Evolutionary conservation across 208 protist species (phyloP), one percentile per base, ranked within the genome.

Genomic region (Leishmania tarentolae): DNA sequence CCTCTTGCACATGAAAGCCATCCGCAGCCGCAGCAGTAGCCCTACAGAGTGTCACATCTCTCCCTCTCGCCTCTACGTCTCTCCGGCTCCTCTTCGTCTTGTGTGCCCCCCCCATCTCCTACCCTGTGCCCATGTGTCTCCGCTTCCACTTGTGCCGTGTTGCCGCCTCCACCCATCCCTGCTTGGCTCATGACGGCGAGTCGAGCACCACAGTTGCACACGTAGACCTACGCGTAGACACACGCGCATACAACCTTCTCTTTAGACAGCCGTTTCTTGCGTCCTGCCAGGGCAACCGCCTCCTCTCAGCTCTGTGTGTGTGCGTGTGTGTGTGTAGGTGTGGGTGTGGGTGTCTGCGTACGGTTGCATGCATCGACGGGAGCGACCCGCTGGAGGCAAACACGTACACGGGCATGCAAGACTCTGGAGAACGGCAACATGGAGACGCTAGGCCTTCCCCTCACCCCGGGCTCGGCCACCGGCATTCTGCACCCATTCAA

Each of bases 401-500:
- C 24, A 19, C 50, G 35, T 61, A 76, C 28, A 57, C 72, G 53
- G 8, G 44, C 5, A 40, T 50, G 44, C 17, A 21, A 15, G 17
- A 5, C 24, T 68, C 74, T 68, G 35, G 19, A 11, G 13, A 15
- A 9, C n/a, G 37, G 31, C 50, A 61, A 5, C 56, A 82, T 81
- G 78, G 72, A 85, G 1, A 46, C 52, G 24, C 21, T 82, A 9
- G 53, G 78, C 31, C 75, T 89, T 1, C 86, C 86, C 31, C 42
- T 87, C 24, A 68, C 66, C 21, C 83, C 84, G 7, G 83, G 81
- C 6, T 83, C 81, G 46, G 78, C 82, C 66, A 81, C 82, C 37
- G 84, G 89, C 66, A 42, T 88, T 13, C 82, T 92, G 61, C 90
- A 96, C 68, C 93, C 93, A 46, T 75, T 92, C 69, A 91, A 92